Conservation (phyloP, 169 alveolate genomes). For the Plasmodium malariae region DNA sequence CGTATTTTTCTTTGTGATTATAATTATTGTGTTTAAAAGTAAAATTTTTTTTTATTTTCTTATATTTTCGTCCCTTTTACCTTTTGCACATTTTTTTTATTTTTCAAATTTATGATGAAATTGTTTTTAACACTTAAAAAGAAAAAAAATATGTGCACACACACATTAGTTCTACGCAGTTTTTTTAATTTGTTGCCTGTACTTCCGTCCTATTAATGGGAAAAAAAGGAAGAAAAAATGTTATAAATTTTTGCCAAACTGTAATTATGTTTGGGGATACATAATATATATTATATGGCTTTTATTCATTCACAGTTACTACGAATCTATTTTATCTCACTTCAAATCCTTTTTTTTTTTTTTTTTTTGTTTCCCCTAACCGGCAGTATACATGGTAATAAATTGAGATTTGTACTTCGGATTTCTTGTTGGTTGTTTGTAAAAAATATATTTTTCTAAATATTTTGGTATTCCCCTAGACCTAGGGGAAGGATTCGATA, state of each 20-base stretch:
- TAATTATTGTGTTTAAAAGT: too few relatives aligned
- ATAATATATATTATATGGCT: background rate
- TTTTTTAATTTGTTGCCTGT: constrained; percentile 75
- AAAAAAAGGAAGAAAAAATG: constrained; percentile 3
- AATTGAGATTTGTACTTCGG: constrained; percentile 80
- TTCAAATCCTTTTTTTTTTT: background rate
- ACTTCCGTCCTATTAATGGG: constrained; percentile 46
- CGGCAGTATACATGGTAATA: constrained; percentile 74
- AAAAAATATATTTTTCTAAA: constrained; percentile 86
- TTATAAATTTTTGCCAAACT: too few relatives aligned
- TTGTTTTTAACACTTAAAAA: too few relatives aligned
- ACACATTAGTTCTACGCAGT: constrained; percentile 25
- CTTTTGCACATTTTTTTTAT: too few relatives aligned
- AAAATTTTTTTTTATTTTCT: too few relatives aligned
- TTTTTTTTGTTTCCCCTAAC: constrained; percentile 17
- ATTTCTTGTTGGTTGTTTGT: constrained; percentile 88
- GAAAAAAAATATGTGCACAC: too few relatives aligned
- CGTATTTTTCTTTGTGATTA: too few relatives aligned
- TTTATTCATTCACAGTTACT: background rate
- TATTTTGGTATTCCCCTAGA: constrained; percentile 91
- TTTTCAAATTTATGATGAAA: too few relatives aligned
- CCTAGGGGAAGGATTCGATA: constrained; percentile 89
- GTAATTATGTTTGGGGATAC: background rate
- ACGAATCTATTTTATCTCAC: background rate
- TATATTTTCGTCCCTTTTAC: too few relatives aligned